A percentile compares a stretch with the other conserved stretches of the same genome.
Conservation (phyloP, 805 yeast species). For the Priceomyces fermenticarens region DNA sequence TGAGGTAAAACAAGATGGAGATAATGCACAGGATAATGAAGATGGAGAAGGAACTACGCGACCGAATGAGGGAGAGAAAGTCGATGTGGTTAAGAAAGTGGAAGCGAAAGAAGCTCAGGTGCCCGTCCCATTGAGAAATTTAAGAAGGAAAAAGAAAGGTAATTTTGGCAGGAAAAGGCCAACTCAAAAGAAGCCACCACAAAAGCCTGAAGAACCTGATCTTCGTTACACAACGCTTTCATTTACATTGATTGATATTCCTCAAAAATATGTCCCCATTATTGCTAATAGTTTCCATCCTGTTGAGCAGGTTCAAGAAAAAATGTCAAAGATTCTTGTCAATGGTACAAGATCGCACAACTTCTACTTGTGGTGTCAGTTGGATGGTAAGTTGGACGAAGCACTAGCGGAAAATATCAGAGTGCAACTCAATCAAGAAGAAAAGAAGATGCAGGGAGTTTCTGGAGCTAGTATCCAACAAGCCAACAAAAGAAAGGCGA, state of each 20-base stretch:
- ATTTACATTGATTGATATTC: conserved; percentile 61
- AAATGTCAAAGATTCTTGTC: conserved; percentile 60
- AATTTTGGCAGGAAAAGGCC: conserved; percentile 7
- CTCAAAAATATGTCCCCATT: conserved; percentile 61
- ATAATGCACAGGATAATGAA: conserved; percentile 10
- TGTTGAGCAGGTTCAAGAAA: conserved; percentile 49
- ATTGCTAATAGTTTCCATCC: conserved; percentile 63
- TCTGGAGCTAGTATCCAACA: conserved; percentile 13
- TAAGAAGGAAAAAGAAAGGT: conserved; percentile 13
- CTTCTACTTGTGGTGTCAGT: conserved; percentile 76
- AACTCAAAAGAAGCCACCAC: conserved; percentile 20
- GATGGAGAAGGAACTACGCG: conserved; percentile 3
- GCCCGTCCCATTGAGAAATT: conserved; percentile 14
- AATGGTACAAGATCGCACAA: conserved; percentile 60
- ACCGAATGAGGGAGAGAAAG: conserved; percentile 13
- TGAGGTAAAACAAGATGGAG: conserved; percentile 19
- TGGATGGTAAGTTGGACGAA: conserved; percentile 74
- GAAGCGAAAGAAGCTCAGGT: conserved; percentile 8
- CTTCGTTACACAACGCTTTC: conserved; percentile 61
- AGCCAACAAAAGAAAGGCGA: conserved; percentile 32
- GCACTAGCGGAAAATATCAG: conserved; percentile 62
- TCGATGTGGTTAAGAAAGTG: conserved; percentile 8
- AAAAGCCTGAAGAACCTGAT: conserved; percentile 42
- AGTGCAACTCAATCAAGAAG: conserved; percentile 52
- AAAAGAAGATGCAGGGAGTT: conserved; percentile 43